These are phyloP conservation scores for Tylopilus sp. DNA, from an alignment of 1,284 basidiomycete genomes.

Conservation along the genomic window DNA sequence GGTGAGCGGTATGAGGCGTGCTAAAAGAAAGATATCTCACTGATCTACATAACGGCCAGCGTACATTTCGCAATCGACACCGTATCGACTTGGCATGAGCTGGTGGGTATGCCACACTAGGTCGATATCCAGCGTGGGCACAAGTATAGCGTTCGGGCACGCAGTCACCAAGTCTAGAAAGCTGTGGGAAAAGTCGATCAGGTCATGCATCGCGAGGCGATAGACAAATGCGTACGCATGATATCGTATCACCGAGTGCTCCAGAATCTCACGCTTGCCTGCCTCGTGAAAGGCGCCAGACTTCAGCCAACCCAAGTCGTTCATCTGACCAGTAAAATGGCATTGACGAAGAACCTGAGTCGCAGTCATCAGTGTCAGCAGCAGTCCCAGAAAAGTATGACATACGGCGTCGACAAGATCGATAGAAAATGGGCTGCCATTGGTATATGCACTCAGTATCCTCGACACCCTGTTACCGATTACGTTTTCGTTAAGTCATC, in stretches of 20 bases:
- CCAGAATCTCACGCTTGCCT: conserved; percentile 27
- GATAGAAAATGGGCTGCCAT: conserved; percentile 38
- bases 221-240: conserved; percentile 33
- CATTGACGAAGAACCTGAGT: conserved; percentile 41
- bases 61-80: conserved; percentile 31
- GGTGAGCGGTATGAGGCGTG: not conserved
- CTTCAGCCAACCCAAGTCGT: conserved; percentile 31
- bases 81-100: conserved; percentile 34
- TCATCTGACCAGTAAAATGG: conserved; percentile 38
- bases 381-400: not conserved
- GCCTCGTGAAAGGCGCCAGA: conserved; percentile 19
- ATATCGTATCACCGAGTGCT: conserved; percentile 37
- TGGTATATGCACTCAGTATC: conserved; percentile 33
- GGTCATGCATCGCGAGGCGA: not conserved
- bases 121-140: conserved; percentile 41
- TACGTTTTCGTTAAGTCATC: not conserved
- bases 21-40: conserved; percentile 21
- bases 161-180: conserved; percentile 27
- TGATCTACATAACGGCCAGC: conserved; percentile 35
- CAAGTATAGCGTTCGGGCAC: conserved; percentile 16
- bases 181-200: conserved; percentile 9
- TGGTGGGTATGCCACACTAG: conserved; percentile 49
- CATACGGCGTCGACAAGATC: conserved; percentile 39
- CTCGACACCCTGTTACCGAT: conserved; percentile 17
- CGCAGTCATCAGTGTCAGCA: not conserved